Base-by-base conservation (phyloP, 345 rosid genomes). In the Nephelium lappaceum region DNA sequence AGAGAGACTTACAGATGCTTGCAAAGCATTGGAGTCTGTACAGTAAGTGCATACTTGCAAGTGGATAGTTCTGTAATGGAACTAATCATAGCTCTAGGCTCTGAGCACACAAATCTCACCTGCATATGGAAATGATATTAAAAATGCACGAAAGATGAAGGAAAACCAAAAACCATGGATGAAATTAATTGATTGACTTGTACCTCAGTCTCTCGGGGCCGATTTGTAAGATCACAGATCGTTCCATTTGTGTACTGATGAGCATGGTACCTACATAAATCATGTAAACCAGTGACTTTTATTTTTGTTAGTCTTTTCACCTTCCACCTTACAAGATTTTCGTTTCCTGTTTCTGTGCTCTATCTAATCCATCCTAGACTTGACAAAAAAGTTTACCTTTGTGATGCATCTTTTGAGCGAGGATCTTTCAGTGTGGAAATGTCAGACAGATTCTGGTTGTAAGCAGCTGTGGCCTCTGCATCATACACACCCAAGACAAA, bases 101-200 rank as follows among this genome's bases (percentile, higher is more conserved):
- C 99, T 9, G 97, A 87, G 78, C 99, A 96, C 55, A 94, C 95
- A 82, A 96, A 96, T 83, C 98, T 93, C 87, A 94, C 97, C 99
- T 96, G 83, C 79, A 82, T 55, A 76, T 14, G 24, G 53, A 73
- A 1, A 66, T 27, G 58, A 41, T 1, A 66, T 24, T 2, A 11
- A 60, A 58, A 41, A 19, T 27, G 15, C 8, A 14, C 41, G 49
- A 45, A 71, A 63, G 0, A 11, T 7, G 57, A 63, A 78, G 45
- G 25, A 73, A 42, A 41, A 27, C 65, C 45, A 36, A 42, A 73
- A 73, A 39, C 42, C 43, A 58, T 38, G 61, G 42, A 58, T 18
- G 19, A 62, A 0, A 47, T 24, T n/a, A 43, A 10, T 67, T 24
- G 36, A 73, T 51, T 18, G 38, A 51, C 27, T 53, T 69, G 62